These are phyloP conservation scores for Herpetomonas samuelpessoai DNA, from an alignment of 208 protist genomes.

Conservation along the genomic window DNA sequence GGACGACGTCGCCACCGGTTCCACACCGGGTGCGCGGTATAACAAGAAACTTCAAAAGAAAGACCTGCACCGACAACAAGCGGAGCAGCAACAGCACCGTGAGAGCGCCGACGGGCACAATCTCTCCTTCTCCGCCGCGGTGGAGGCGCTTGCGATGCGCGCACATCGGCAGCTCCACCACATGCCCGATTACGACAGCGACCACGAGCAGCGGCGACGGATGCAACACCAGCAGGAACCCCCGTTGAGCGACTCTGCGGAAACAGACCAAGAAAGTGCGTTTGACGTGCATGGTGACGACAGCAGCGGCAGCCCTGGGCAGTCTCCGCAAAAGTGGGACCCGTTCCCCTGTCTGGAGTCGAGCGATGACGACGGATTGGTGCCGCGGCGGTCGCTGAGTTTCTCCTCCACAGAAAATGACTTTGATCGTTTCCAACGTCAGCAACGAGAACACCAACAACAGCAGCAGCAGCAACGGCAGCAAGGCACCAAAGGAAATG, in stretches of 20 bases:
- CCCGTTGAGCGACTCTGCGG: not conserved
- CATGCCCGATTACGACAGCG: slow-evolving; percentile 13
- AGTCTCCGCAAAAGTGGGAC: not conserved
- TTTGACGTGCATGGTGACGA: not conserved
- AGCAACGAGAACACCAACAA: slow-evolving; percentile 1
- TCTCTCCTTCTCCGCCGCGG: slow-evolving; percentile 8
- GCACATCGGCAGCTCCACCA: slow-evolving; percentile 23
- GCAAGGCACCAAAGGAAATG: not conserved
- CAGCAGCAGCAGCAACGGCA: slow-evolving; percentile 6
- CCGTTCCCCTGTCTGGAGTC: not conserved
- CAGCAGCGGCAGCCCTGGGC: not conserved
- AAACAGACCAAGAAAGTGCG: not conserved
- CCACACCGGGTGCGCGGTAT: slow-evolving; percentile 14
- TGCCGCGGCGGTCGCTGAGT: not conserved
- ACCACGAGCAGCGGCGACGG: not conserved
- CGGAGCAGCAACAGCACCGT: slow-evolving; percentile 10
- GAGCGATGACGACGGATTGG: not conserved
- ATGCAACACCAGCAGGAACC: slow-evolving; percentile 3
- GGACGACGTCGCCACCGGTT: not conserved
- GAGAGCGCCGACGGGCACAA: slow-evolving; percentile 6
- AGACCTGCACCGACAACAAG: slow-evolving; percentile 5
- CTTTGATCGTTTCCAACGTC: not conserved
- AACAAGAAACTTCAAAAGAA: slow-evolving; percentile 72
- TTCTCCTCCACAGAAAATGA: not conserved
- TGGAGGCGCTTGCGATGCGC: slow-evolving; percentile 28